Evolutionary conservation across 139 green algal species (phyloP).

Genomic region (Chlamydomonas sp.): DNA sequence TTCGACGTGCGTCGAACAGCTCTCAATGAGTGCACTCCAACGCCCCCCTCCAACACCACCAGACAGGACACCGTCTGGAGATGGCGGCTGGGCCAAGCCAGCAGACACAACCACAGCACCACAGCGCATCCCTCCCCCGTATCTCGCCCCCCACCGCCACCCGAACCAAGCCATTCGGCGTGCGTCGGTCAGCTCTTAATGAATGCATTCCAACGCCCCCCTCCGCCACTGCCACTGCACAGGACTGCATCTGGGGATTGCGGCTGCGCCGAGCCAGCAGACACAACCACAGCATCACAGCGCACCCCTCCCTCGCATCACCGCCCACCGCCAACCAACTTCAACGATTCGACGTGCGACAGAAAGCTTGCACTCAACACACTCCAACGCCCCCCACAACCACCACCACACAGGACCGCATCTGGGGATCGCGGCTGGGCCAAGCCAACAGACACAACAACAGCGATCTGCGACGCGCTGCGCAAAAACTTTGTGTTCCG

Average conservation of each 20-base stretch:
- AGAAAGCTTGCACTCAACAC: neutral
- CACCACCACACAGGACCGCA: neutral
- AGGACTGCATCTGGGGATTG: neutral
- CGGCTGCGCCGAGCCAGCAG: neutral
- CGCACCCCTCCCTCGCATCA: too few relatives aligned
- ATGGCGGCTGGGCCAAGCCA: neutral
- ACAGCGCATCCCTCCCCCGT: too few relatives aligned
- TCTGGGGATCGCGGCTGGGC: constrained; percentile 7
- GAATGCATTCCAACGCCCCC: neutral
- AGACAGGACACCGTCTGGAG: neutral
- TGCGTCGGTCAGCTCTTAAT: neutral
- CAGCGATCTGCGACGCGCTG: constrained; percentile 41
- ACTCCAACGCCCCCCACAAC: neutral
- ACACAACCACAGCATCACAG: neutral
- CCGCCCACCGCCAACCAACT: too few relatives aligned
- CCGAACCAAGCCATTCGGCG: too few relatives aligned
- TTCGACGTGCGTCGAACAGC: neutral
- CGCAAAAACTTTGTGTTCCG: constrained; percentile 57
- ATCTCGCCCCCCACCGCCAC: too few relatives aligned
- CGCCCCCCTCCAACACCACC: neutral
- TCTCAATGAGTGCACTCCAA: neutral
- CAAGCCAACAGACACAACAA: constrained; percentile 42
- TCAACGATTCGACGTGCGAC: too few relatives aligned
- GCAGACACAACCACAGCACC: neutral
- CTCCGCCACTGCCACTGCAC: neutral